Conservation (phyloP, 208 protist species). For the Leishmania braziliensis region DNA sequence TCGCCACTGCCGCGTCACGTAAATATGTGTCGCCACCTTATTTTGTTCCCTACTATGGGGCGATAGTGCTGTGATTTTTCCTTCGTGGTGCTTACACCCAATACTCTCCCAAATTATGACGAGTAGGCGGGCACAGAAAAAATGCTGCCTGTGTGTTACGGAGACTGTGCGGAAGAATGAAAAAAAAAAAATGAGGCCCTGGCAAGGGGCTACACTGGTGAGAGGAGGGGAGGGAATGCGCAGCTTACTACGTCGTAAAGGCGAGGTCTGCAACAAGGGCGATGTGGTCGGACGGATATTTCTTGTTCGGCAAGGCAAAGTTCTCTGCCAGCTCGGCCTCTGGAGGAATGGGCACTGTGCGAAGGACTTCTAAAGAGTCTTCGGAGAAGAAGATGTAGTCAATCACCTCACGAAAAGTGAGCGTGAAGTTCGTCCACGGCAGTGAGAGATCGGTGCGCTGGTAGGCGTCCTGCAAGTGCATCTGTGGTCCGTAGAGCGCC, state of each 20-base stretch:
- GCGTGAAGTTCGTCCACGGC: slow-evolving; percentile 90
- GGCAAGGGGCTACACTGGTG: not conserved
- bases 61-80: too few relatives aligned
- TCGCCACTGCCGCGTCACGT: too few relatives aligned
- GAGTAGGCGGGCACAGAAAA: not conserved
- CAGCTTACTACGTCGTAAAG: slow-evolving; percentile 12
- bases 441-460: slow-evolving; percentile 52
- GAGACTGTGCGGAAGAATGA: not conserved
- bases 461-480: slow-evolving; percentile 66
- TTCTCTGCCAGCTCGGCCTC: slow-evolving; percentile 73
- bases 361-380: slow-evolving; percentile 58
- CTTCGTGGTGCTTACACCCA: too few relatives aligned
- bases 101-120: not conserved
- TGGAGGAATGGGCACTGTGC: slow-evolving; percentile 77
- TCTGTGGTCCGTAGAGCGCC: slow-evolving; percentile 36
- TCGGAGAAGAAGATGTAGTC: slow-evolving; percentile 89
- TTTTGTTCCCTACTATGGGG: too few relatives aligned
- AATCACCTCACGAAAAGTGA: slow-evolving; percentile 88
- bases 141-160: not conserved
- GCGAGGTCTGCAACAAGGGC: slow-evolving; percentile 83
- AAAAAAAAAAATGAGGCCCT: too few relatives aligned
- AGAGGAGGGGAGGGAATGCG: too few relatives aligned
- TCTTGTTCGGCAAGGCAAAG: slow-evolving; percentile 84
- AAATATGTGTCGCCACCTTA: too few relatives aligned
- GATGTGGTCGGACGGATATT: slow-evolving; percentile 91